Evolutionary conservation across 257 asterid species (phyloP).

Genomic region (Fraxinus pennsylvanica): DNA sequence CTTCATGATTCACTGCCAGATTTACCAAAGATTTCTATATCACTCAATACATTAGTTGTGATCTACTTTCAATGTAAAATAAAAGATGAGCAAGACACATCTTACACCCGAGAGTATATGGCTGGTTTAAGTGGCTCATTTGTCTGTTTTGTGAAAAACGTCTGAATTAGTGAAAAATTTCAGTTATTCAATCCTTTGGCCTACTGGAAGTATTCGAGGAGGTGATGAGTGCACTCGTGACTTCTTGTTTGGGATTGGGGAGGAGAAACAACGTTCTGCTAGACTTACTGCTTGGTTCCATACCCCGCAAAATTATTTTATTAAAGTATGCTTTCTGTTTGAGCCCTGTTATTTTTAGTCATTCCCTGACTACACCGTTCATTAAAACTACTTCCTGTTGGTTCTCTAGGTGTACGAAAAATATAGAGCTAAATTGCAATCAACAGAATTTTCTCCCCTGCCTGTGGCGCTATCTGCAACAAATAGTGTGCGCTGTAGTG

Average conservation of each 20-base stretch:
- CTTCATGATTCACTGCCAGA: constrained; percentile 9
- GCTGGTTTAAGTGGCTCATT: constrained; percentile 4
- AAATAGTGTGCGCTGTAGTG: constrained; percentile 40
- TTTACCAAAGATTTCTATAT: background rate
- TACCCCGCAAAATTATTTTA: constrained; percentile 80
- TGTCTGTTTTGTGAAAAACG: constrained; percentile 21
- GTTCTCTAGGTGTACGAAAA: constrained; percentile 69
- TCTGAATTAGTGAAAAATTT: constrained; percentile 26
- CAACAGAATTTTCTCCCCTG: constrained; percentile 41
- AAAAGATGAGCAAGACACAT: background rate
- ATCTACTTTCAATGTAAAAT: constrained; percentile 12
- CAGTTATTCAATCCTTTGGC: constrained; percentile 96
- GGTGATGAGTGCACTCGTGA: constrained; percentile 92
- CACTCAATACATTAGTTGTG: background rate
- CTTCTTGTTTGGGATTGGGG: constrained; percentile 84
- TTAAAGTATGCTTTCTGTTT: constrained; percentile 52
- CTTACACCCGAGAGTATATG: background rate
- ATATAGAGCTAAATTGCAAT: constrained; percentile 45
- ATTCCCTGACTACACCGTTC: constrained; percentile 12
- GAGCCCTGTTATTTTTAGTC: constrained; percentile 1
- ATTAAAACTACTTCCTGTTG: constrained; percentile 17
- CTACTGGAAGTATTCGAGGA: constrained; percentile 50
- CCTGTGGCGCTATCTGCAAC: constrained; percentile 42
- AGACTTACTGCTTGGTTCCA: constrained; percentile 99
- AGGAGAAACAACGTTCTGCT: constrained; percentile 90